These are phyloP conservation scores for Hysterangium stoloniferum DNA, from an alignment of 768 basidiomycete genomes.

Conservation along the genomic window DNA sequence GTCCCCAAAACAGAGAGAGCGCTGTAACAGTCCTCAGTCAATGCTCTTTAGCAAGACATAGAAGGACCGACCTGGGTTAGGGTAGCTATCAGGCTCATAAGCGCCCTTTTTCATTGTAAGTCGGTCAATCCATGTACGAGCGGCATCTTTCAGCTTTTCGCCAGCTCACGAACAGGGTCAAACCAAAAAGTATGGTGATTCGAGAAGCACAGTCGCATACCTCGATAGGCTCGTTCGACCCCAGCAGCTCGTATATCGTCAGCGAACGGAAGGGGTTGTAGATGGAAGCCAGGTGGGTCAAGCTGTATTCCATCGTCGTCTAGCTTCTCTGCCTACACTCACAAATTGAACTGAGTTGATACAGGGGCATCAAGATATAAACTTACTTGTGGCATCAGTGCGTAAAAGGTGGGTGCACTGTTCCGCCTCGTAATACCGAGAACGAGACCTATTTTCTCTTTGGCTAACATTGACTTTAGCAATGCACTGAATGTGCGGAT, in stretches of 20 bases:
- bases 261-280: constrained; percentile 88
- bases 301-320: constrained; percentile 63
- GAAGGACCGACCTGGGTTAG: constrained; percentile 73
- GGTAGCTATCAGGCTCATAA: constrained; percentile 85
- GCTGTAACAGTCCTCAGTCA: constrained; percentile 33
- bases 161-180: constrained; percentile 39
- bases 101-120: constrained; percentile 67
- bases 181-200: not conserved
- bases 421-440: constrained; percentile 63
- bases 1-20: constrained; percentile 80
- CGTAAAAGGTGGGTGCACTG: constrained; percentile 71
- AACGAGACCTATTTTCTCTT: constrained; percentile 76
- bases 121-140: constrained; percentile 70
- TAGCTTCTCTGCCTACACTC: constrained; percentile 52
- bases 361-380: not conserved
- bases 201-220: constrained; percentile 29
- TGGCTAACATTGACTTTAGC: constrained; percentile 72
- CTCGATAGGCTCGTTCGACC: constrained; percentile 54
- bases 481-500: constrained; percentile 88
- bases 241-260: constrained; percentile 87
- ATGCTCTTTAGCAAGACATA: not conserved
- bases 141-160: constrained; percentile 57
- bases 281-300: constrained; percentile 86
- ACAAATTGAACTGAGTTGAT: not conserved
- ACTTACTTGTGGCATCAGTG: constrained; percentile 76